Base-by-base conservation (phyloP, 2,329 filamentous ascomycete genomes). In the Fusarium piperis region DNA sequence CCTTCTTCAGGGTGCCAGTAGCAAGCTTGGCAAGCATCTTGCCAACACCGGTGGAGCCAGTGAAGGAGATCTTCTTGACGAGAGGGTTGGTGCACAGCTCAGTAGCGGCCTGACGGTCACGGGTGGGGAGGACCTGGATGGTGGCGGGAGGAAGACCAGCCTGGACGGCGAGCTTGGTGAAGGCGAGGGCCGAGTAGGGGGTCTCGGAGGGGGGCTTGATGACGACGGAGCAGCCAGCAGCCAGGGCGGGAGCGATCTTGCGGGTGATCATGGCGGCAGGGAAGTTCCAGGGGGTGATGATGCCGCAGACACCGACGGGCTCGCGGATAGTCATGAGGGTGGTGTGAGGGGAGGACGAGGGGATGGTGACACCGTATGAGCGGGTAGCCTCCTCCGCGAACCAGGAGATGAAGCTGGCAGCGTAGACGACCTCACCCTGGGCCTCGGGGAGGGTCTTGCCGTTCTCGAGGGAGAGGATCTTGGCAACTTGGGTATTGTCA, bases 151-250 rank as follows among this genome's bases (percentile, higher is more conserved):
- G 93, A 48, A 94, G 91, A 2, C 94, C 94, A 0, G 93, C 93
- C 39, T 91, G 87, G 63, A 88, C 83, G 1, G 90, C 91, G 32
- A 94, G 87, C 76, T 92, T 88, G 3, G 90, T 91, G 18, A 94
- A 83, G 2, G 91, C 91, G 30, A 93, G 89, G 4, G 91, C 88
- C 38, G 92, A 93, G 78, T 93, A 89, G 0, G 93, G 93, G 3
- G 93, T 94, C 80, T 93, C 91, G 3, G 91, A 91, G 10, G 89
- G 91, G 3, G 92, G 90, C 82, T 93, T 93, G 30, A 89, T 86
- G 26, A 95, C 85, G 88, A 94, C 93, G 2, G 91, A 93, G 80
- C 92, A 94, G 39, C 92, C 92, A 28, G 92, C 92, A n/a, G 92
- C 92, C 38, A 94, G 83, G 3, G 88, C 89, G 5, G 89, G 82